phyloP scores from a whole-genome alignment of 2,329 filamentous ascomycete genomes.

The Ophiostoma himal-ulmi region DNA sequence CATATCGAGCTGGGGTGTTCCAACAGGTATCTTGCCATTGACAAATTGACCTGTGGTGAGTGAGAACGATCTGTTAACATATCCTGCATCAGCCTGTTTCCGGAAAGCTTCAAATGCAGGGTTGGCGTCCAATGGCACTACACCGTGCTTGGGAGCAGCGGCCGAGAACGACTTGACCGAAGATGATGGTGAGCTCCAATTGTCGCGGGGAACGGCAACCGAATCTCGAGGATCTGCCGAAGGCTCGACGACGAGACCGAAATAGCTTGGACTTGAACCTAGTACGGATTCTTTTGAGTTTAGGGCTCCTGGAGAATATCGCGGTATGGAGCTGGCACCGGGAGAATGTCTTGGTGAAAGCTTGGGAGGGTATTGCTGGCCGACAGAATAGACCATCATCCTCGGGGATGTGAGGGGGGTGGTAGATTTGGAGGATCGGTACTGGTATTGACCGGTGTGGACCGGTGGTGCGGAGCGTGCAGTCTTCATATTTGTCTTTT shows the following conservation, averaged over 20 bases:
- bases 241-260: conserved; percentile 65
- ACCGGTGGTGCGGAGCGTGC: conserved; percentile 38
- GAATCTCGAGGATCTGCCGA: conserved; percentile 58
- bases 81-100: conserved; percentile 63
- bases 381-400: conserved; percentile 45
- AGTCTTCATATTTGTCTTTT: conserved; percentile 43
- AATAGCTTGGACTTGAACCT: conserved; percentile 73
- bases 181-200: conserved; percentile 66
- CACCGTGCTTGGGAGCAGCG: conserved; percentile 56
- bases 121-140: conserved; percentile 64
- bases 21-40: conserved; percentile 6
- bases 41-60: conserved; percentile 40
- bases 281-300: conserved; percentile 38
- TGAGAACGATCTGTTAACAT: conserved; percentile 42
- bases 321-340: conserved; percentile 24
- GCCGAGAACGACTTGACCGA: conserved; percentile 65
- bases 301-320: conserved; percentile 21
- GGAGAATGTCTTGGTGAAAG: conserved; percentile 45
- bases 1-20: neutral
- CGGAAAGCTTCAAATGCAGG: conserved; percentile 77
- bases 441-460: conserved; percentile 39
- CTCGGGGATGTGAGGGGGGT: conserved; percentile 51
- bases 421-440: conserved; percentile 38
- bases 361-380: conserved; percentile 50
- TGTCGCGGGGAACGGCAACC: conserved; percentile 57